A percentile compares a stretch with the other conserved stretches of the same genome.
Evolutionary conservation across 306 rosid species (phyloP).

Genomic region (Trifolium dubium): DNA sequence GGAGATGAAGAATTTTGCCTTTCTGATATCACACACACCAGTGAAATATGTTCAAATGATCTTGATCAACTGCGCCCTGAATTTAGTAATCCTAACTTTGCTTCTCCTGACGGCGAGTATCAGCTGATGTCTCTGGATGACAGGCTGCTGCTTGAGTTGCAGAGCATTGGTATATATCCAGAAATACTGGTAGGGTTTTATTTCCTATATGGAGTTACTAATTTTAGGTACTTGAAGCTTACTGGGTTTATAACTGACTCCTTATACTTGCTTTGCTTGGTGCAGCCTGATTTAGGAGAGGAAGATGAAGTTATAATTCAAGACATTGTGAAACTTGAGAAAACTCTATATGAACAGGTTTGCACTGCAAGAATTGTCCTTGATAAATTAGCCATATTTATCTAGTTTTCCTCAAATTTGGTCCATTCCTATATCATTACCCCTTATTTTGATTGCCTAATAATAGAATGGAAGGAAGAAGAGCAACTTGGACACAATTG

Average conservation of each 20-base stretch:
- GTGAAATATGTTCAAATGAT: conserved; percentile 73
- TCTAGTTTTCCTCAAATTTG: conserved; percentile 35
- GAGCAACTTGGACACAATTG: conserved; percentile 64
- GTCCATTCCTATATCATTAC: conserved; percentile 32
- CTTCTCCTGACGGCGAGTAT: conserved; percentile 68
- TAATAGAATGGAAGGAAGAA: conserved; percentile 70
- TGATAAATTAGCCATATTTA: conserved; percentile 17
- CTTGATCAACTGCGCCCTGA: conserved; percentile 69
- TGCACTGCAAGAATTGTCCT: conserved; percentile 11
- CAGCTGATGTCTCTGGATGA: conserved; percentile 79
- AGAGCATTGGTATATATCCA: conserved; percentile 82
- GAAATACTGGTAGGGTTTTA: conserved; percentile 70
- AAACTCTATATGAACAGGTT: conserved; percentile 73
- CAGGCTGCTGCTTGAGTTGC: conserved; percentile 82
- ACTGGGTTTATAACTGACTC: conserved; percentile 35
- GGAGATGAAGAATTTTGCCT: conserved; percentile 70
- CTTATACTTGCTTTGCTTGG: conserved; percentile 45
- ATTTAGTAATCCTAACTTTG: conserved; percentile 47
- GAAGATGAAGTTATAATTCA: conserved; percentile 77
- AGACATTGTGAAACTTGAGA: conserved; percentile 69
- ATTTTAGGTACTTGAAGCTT: conserved; percentile 36
- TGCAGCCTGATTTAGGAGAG: conserved; percentile 82
- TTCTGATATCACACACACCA: conserved; percentile 63
- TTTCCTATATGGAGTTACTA: conserved; percentile 27
- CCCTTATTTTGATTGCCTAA: conserved; percentile 44